Conservation (phyloP, 2,329 filamentous ascomycete genomes). For the Scytalidium sp. region DNA sequence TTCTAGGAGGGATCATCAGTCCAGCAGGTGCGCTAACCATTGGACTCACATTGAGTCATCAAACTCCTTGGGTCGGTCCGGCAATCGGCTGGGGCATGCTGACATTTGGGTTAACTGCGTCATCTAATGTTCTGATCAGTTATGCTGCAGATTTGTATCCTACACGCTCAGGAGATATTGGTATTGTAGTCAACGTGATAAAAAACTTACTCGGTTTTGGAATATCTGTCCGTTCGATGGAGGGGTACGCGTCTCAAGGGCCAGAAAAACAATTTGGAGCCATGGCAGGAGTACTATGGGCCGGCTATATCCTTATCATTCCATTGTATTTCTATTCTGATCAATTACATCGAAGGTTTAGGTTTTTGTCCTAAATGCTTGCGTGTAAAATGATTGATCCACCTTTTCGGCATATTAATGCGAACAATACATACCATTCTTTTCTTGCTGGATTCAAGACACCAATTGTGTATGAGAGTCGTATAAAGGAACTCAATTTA, state of each 20-base stretch:
- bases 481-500: too few relatives aligned
- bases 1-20: constrained; percentile 22
- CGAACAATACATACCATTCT: too few relatives aligned
- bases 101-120: constrained; percentile 26
- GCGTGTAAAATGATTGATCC: too few relatives aligned
- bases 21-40: constrained; percentile 26
- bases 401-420: too few relatives aligned
- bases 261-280: constrained; percentile 11
- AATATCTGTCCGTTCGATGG: constrained; percentile 12
- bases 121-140: constrained; percentile 25
- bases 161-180: constrained; percentile 16
- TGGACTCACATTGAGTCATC: constrained; percentile 20
- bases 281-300: constrained; percentile 16
- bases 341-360: too few relatives aligned
- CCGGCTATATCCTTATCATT: constrained; percentile 10
- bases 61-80: constrained; percentile 8
- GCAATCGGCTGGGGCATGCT: constrained; percentile 25
- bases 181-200: constrained; percentile 15
- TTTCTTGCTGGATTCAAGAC: too few relatives aligned
- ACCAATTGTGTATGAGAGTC: too few relatives aligned
- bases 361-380: too few relatives aligned
- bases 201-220: constrained; percentile 16
- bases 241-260: constrained; percentile 8
- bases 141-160: constrained; percentile 27
- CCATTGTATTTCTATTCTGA: too few relatives aligned